These are phyloP conservation scores for Fusarium sp. DNA, from an alignment of 2,329 filamentous ascomycete genomes.

Conservation along the genomic window DNA sequence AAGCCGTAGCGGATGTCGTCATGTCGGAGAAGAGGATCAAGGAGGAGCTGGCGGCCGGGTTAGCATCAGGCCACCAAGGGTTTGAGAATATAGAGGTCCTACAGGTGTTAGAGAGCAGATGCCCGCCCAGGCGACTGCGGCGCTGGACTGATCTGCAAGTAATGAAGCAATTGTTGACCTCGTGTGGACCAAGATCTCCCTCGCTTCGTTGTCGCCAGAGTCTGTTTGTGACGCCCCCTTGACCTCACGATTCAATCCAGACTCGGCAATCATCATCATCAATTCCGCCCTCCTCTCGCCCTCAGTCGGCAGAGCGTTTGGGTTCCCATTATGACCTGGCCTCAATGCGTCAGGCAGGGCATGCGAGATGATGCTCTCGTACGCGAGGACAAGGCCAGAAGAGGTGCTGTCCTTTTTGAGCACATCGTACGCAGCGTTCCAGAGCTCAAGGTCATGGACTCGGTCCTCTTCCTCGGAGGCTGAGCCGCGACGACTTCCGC, in stretches of 20 bases:
- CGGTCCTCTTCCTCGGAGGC: slow-evolving; percentile 26
- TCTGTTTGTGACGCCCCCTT: slow-evolving; percentile 39
- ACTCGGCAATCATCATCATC: slow-evolving; percentile 45
- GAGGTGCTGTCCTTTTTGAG: slow-evolving; percentile 46
- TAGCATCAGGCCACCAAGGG: not conserved
- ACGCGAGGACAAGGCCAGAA: slow-evolving; percentile 47
- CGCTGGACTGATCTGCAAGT: slow-evolving; percentile 42
- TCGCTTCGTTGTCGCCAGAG: slow-evolving; percentile 43
- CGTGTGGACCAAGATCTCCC: slow-evolving; percentile 42
- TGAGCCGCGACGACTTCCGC: slow-evolving; percentile 19
- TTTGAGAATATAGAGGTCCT: slow-evolving; percentile 10
- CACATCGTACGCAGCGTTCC: slow-evolving; percentile 49
- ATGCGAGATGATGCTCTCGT: slow-evolving; percentile 50
- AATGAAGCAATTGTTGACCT: slow-evolving; percentile 43
- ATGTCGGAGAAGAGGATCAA: slow-evolving; percentile 49
- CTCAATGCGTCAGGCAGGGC: slow-evolving; percentile 48
- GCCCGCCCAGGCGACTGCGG: slow-evolving; percentile 50
- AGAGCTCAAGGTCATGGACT: slow-evolving; percentile 44
- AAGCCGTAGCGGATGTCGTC: slow-evolving; percentile 46
- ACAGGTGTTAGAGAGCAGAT: slow-evolving; percentile 52
- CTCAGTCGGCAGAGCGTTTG: slow-evolving; percentile 35
- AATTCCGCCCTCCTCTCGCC: slow-evolving; percentile 43
- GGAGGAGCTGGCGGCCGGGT: slow-evolving; percentile 43
- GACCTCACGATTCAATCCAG: slow-evolving; percentile 45
- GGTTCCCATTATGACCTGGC: slow-evolving; percentile 42